Conservation (phyloP, 1,139 yeast genomes). For the Suhomyces panamericanus region DNA sequence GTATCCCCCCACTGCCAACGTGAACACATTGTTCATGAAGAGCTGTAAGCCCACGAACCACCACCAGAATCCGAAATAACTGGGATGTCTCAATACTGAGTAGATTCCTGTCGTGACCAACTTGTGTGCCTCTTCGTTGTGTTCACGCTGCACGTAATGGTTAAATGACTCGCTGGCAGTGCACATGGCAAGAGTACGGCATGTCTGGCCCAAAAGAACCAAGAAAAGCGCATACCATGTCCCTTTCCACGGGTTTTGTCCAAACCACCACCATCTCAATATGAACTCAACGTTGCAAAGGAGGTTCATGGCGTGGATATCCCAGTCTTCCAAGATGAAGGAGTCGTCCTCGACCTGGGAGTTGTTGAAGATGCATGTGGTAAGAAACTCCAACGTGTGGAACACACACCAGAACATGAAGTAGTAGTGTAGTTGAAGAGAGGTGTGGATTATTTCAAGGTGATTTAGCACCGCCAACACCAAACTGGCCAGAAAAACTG, state of each 20-base stretch:
- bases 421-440: slow-evolving; percentile 36
- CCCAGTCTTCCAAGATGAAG: slow-evolving; percentile 73
- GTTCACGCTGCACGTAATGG: slow-evolving; percentile 66
- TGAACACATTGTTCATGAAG: slow-evolving; percentile 53
- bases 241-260: slow-evolving; percentile 2
- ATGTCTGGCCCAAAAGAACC: slow-evolving; percentile 59
- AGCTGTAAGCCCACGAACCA: slow-evolving; percentile 92
- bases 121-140: slow-evolving; percentile 51
- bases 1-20: slow-evolving; percentile 49
- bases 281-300: slow-evolving; percentile 29
- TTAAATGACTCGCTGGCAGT: slow-evolving; percentile 89
- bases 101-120: slow-evolving; percentile 78
- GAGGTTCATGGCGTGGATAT: slow-evolving; percentile 63
- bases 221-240: slow-evolving; percentile 19
- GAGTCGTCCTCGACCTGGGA: slow-evolving; percentile 70
- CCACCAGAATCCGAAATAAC: slow-evolving; percentile 87
- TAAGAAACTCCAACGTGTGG: slow-evolving; percentile 78
- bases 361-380: slow-evolving; percentile 74
- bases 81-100: slow-evolving; percentile 72
- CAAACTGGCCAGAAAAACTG: slow-evolving; percentile 20
- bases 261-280: slow-evolving; percentile 7
- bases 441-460: slow-evolving; percentile 3
- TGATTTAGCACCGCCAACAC: slow-evolving; percentile 12
- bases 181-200: slow-evolving; percentile 77
- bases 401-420: slow-evolving; percentile 56